phyloP scores from a whole-genome alignment of 148 eudicot species.

The Camellia lanceoleosa region DNA sequence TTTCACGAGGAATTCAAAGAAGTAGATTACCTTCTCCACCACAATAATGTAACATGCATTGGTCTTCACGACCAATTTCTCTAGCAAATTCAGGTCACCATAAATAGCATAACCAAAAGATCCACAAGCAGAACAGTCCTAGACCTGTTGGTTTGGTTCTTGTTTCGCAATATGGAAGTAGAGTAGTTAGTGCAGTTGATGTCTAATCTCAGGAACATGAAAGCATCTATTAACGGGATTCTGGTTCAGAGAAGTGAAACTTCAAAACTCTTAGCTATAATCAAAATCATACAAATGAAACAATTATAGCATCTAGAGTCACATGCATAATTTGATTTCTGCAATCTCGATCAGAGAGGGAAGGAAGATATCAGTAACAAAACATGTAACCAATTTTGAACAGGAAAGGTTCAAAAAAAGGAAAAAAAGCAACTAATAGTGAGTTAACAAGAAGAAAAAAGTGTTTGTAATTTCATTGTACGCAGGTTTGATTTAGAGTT shows the following conservation, averaged over 20 bases:
- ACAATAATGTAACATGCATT: slow-evolving; percentile 92
- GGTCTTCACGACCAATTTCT: slow-evolving; percentile 60
- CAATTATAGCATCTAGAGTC: too few species aligned
- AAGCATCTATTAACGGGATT: neutral
- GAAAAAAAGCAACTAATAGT: too few species aligned
- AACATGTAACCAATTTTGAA: too few species aligned
- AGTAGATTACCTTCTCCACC: slow-evolving; percentile 76
- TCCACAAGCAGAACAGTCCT: slow-evolving; percentile 81
- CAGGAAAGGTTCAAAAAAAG: too few species aligned
- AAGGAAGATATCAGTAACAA: too few species aligned
- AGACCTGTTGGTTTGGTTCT: slow-evolving; percentile 76
- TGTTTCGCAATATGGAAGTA: slow-evolving; percentile 13
- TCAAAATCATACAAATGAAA: too few species aligned
- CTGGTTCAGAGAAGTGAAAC: neutral
- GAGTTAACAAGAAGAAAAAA: too few species aligned
- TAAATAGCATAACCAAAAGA: slow-evolving; percentile 89
- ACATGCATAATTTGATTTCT: too few species aligned
- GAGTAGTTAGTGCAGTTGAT: neutral
- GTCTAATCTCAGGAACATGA: neutral
- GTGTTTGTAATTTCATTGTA: neutral
- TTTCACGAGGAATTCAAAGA: neutral
- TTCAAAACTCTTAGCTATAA: neutral
- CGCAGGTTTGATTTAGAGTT: neutral
- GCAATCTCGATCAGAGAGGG: too few species aligned
- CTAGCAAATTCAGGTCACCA: slow-evolving; percentile 74